phyloP scores from a whole-genome alignment of 176 grass and related monocot species.

The Aegilops umbellulata region DNA sequence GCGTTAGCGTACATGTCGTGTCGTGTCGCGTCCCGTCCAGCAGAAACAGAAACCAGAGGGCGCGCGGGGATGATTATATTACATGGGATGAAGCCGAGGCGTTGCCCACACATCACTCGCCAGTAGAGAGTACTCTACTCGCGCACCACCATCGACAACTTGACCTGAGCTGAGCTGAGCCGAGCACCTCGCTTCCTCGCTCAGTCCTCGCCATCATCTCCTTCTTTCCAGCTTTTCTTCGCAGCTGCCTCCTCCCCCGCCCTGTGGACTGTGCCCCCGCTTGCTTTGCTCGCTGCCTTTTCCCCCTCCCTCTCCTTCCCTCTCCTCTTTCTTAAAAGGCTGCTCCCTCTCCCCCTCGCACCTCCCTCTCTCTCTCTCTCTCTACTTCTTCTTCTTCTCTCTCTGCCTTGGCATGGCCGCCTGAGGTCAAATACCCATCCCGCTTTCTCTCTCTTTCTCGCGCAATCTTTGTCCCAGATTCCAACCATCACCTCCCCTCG shows the following conservation, averaged over 20 bases:
- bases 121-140: background rate
- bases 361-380: background rate
- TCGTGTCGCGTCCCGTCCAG: background rate
- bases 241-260: background rate
- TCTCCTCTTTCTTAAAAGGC: conserved; percentile 47
- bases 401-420: background rate
- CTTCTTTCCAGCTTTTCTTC: conserved; percentile 21
- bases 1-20: too few relatives aligned
- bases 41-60: background rate
- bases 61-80: background rate
- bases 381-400: background rate
- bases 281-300: conserved; percentile 26
- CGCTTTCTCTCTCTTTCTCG: conserved; percentile 15
- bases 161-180: background rate
- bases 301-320: background rate
- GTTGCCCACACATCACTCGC: background rate
- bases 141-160: background rate
- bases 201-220: conserved; percentile 35
- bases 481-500: conserved; percentile 19
- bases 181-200: background rate
- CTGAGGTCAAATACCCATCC: conserved; percentile 49
- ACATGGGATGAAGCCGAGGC: background rate
- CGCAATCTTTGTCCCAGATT: conserved; percentile 21
- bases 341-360: conserved; percentile 9
- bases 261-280: conserved; percentile 26